phyloP scores from a whole-genome alignment of 108 stramenopile genomes.

The Thalassiosira profunda region DNA sequence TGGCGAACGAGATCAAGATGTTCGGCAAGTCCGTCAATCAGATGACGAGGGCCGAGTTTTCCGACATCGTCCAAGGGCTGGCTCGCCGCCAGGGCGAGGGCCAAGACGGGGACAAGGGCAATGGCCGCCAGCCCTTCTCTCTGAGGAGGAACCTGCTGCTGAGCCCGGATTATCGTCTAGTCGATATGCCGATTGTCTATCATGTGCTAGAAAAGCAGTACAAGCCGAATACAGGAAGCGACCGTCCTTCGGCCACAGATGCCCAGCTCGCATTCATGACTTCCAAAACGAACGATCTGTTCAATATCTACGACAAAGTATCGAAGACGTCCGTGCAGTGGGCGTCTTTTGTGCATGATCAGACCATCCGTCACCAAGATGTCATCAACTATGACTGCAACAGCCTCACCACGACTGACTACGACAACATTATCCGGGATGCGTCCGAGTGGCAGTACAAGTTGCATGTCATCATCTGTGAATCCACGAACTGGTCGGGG shows the following conservation, averaged over 20 bases:
- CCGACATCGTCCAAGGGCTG: not conserved
- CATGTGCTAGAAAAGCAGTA: constrained; percentile 3
- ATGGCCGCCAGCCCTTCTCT: not conserved
- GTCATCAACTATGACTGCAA: constrained; percentile 2
- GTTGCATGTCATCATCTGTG: constrained; percentile 18
- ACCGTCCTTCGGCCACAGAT: constrained; percentile 8
- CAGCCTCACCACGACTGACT: not conserved
- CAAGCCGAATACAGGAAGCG: not conserved
- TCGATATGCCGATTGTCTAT: constrained; percentile 10
- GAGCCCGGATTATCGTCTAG: constrained; percentile 1
- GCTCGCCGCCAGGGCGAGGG: not conserved
- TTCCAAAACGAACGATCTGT: constrained; percentile 7
- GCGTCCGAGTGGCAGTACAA: constrained; percentile 10
- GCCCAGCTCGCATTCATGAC: constrained; percentile 15
- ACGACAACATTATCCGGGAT: not conserved
- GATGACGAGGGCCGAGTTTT: not conserved
- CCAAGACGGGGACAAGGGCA: not conserved
- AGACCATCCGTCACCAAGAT: constrained; percentile 6
- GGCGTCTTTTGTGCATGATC: constrained; percentile 11
- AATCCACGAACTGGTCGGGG: constrained; percentile 6
- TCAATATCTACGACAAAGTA: constrained; percentile 9
- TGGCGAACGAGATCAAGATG: constrained; percentile 3
- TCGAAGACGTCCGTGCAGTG: constrained; percentile 8
- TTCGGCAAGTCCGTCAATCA: constrained; percentile 1
- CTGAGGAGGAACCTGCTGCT: no score